phyloP scores from a whole-genome alignment of 2,329 filamentous ascomycete species.

The Dactylellina cionopaga region DNA sequence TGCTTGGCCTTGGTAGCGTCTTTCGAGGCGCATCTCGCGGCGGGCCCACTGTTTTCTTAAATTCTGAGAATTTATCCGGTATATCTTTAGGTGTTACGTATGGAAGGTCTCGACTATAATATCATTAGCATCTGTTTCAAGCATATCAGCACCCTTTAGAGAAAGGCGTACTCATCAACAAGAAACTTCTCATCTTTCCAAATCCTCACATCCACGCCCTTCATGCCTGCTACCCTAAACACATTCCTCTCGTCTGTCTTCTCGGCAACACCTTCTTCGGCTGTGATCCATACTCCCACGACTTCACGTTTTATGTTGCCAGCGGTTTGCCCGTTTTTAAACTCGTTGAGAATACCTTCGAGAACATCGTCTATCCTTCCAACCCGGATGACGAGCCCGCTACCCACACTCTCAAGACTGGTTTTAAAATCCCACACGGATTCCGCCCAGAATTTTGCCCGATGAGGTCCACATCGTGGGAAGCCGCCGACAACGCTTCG shows the following conservation, averaged over 20 bases:
- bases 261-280: conserved; percentile 76
- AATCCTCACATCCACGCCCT: conserved; percentile 70
- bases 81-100: conserved; percentile 69
- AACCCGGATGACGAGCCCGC: conserved; percentile 69
- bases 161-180: conserved; percentile 78
- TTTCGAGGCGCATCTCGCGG: conserved; percentile 72
- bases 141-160: no score
- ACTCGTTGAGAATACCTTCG: conserved; percentile 66
- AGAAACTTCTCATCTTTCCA: conserved; percentile 82
- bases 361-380: conserved; percentile 72
- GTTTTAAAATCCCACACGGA: conserved; percentile 77
- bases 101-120: conserved; percentile 72
- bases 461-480: conserved; percentile 78
- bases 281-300: conserved; percentile 77
- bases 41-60: conserved; percentile 77
- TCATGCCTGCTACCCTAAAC: conserved; percentile 65
- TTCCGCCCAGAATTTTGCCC: conserved; percentile 77
- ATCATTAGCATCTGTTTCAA: no score
- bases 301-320: conserved; percentile 62
- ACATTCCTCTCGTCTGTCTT: conserved; percentile 71
- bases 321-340: conserved; percentile 60
- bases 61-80: conserved; percentile 79
- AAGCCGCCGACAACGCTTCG: conserved; percentile 73
- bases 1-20: conserved; percentile 66
- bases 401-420: conserved; percentile 69